Evolutionary conservation across 331 rosid species (phyloP), one percentile per base, ranked within the genome.

Genomic region (Arachis monticola): DNA sequence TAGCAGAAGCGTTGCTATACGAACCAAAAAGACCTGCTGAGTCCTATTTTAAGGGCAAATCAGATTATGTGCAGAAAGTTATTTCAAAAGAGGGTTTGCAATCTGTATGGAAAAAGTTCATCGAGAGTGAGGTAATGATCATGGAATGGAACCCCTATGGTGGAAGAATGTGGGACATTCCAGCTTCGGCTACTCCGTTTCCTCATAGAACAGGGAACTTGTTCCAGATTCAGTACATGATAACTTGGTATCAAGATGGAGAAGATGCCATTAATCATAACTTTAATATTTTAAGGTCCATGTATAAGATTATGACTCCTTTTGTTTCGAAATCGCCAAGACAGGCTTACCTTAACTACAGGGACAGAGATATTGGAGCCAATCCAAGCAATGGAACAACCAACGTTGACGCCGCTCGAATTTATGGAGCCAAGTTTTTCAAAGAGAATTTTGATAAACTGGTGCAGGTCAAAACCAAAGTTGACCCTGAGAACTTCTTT

Each of bases 141-240:
- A 65, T 86, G 82, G 82, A 86, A 14, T 88, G 87, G 77, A 88
- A 82, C 68, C 89, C 87, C 13, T 86, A 86, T 6, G 93, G 93
- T 0, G 91, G 89, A 22, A 76, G 5, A 44, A 89, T 86, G 91
- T 82, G 14, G 0, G 27, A 74, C 53, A 83, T 86, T 27, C 45
- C 67, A 0, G 0, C 83, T 3, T 52, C 73, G 0, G 85, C 60
- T 0, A 79, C 79, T 1, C 85, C 93, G 0, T 89, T 89, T 50
- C 93, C 88, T 47, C 91, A 89, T 3, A 81, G 93, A 22, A 78
- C 74, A 9, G 91, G 93, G 45, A 86, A 79, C 69, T 59, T 84
- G 60, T 81, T 78, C 70, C 7, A 64, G 75, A 79, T 89, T 71
- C 89, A 86, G 62, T 89, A 89, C 17, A 17, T 0, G 1, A 10